phyloP scores from a whole-genome alignment of 1,284 basidiomycete genomes.

The Leccinum fuscescens region DNA sequence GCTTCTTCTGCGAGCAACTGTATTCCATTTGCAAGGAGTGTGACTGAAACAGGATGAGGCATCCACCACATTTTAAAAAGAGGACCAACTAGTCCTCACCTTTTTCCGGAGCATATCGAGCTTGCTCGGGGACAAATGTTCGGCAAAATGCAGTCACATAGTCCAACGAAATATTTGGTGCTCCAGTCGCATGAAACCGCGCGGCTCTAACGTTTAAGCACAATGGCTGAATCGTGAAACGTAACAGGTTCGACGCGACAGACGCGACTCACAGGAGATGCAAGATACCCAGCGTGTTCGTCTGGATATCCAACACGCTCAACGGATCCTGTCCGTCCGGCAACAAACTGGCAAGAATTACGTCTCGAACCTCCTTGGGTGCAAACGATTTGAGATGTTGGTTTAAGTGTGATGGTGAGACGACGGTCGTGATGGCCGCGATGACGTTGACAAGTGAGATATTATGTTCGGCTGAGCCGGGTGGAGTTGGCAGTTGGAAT shows the following conservation, averaged over 20 bases:
- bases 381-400: constrained; percentile 41
- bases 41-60: constrained; percentile 37
- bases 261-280: constrained; percentile 62
- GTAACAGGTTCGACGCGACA: background rate
- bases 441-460: constrained; percentile 43
- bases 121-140: constrained; percentile 56
- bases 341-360: constrained; percentile 47
- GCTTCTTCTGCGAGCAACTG: constrained; percentile 33
- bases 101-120: constrained; percentile 63
- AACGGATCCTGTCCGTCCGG: constrained; percentile 62
- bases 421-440: constrained; percentile 44
- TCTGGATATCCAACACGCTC: constrained; percentile 48
- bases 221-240: background rate
- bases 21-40: constrained; percentile 50
- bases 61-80: background rate
- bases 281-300: constrained; percentile 62
- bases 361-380: constrained; percentile 48
- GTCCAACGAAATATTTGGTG: constrained; percentile 34
- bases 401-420: constrained; percentile 38
- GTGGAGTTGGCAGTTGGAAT: constrained; percentile 10
- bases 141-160: constrained; percentile 58
- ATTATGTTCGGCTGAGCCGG: constrained; percentile 7
- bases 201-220: constrained; percentile 45
- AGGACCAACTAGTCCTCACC: constrained; percentile 38
- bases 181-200: constrained; percentile 42